Percentiles rank a stretch among this genome's conserved stretches.
These are phyloP conservation scores for Xylaria digitata DNA, from an alignment of 2,329 filamentous ascomycete genomes.

Conservation along the genomic window DNA sequence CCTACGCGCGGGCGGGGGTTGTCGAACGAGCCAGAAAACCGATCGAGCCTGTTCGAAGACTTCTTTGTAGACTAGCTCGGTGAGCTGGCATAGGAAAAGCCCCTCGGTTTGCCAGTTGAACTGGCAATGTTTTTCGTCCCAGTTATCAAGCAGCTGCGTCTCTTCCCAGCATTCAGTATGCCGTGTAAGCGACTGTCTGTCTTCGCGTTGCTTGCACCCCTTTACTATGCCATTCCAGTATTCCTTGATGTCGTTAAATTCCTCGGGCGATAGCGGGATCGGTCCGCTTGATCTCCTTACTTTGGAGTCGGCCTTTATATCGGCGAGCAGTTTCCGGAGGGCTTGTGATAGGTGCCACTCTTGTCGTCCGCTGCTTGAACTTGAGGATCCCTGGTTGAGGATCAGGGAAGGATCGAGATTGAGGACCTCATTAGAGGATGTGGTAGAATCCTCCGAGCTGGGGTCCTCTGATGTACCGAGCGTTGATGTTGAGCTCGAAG, in stretches of 20 bases:
- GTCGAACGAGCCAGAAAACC: background rate
- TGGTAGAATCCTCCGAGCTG: too few relatives aligned
- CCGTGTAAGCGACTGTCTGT: too few relatives aligned
- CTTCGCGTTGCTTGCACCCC: background rate
- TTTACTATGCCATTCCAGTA: background rate
- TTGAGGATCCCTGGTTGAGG: too few relatives aligned
- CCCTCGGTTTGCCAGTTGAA: slow-evolving; percentile 29
- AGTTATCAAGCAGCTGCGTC: background rate
- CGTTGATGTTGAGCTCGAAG: background rate
- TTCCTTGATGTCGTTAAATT: background rate
- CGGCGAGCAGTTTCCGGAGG: background rate
- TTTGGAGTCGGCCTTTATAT: background rate
- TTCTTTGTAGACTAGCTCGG: slow-evolving; percentile 1
- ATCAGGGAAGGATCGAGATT: background rate
- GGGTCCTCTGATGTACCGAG: background rate
- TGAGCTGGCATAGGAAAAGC: slow-evolving; percentile 15
- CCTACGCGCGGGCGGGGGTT: background rate
- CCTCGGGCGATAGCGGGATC: background rate
- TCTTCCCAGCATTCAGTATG: background rate
- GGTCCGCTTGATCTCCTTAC: background rate
- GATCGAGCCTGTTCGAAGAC: background rate
- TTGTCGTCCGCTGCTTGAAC: background rate
- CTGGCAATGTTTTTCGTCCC: background rate
- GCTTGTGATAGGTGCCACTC: background rate
- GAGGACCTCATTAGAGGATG: background rate